Evolutionary conservation across 1,284 basidiomycete genomes (phyloP).

Genomic region (Exobasidium rhododendri): DNA sequence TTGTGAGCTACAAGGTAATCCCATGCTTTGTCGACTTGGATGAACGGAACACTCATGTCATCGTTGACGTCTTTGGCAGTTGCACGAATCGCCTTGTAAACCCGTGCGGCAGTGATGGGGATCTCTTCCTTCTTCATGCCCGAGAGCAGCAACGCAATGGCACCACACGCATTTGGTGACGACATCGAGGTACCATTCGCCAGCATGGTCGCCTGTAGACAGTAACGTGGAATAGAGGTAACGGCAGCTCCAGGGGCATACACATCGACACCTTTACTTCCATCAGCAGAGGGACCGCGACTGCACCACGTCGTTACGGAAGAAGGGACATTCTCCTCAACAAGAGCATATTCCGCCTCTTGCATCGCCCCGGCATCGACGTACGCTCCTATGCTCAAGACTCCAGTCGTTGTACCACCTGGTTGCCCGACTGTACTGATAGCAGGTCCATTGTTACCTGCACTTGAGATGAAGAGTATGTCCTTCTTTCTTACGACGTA

Average conservation of each 20-base stretch:
- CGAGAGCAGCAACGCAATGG: constrained; percentile 50
- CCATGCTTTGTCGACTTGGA: constrained; percentile 53
- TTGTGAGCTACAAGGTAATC: constrained; percentile 50
- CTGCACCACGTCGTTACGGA: constrained; percentile 55
- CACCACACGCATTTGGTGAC: constrained; percentile 52
- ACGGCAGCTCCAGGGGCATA: constrained; percentile 56
- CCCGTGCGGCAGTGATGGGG: constrained; percentile 48
- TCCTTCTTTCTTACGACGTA: constrained; percentile 48
- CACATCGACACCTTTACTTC: constrained; percentile 49
- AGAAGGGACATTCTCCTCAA: constrained; percentile 50
- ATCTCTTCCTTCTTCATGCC: constrained; percentile 52
- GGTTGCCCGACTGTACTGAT: constrained; percentile 54
- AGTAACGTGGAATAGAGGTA: constrained; percentile 54
- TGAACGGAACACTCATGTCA: constrained; percentile 49
- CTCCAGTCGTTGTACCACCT: constrained; percentile 50
- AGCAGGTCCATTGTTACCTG: constrained; percentile 55
- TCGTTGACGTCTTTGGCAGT: constrained; percentile 54
- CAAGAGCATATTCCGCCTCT: constrained; percentile 54
- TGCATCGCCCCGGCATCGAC: constrained; percentile 55
- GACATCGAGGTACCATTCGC: constrained; percentile 56
- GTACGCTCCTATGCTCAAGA: constrained; percentile 54
- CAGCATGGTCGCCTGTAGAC: constrained; percentile 51
- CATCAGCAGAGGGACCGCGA: constrained; percentile 53
- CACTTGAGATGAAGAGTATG: constrained; percentile 49
- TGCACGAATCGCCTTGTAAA: constrained; percentile 51